These are phyloP conservation scores for Botrytis porri DNA, from an alignment of 2,329 filamentous ascomycete genomes.

Conservation along the genomic window DNA sequence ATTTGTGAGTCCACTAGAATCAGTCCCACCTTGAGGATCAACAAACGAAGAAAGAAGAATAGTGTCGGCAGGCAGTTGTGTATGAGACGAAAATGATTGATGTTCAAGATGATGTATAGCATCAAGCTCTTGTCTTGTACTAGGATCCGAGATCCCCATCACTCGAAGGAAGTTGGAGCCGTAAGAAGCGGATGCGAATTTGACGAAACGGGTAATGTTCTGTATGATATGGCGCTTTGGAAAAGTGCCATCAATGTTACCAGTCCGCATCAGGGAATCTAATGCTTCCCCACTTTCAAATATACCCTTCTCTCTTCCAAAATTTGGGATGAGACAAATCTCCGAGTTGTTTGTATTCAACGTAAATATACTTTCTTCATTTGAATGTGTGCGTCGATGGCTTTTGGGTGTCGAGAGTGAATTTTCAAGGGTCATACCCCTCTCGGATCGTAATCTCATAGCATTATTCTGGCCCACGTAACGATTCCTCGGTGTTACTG, in stretches of 20 bases:
- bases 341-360: slow-evolving; percentile 48
- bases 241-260: slow-evolving; percentile 57
- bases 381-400: slow-evolving; percentile 37
- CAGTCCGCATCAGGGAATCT: slow-evolving; percentile 42
- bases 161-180: slow-evolving; percentile 61
- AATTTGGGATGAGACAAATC: slow-evolving; percentile 33
- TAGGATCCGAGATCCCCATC: slow-evolving; percentile 58
- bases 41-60: slow-evolving; percentile 56
- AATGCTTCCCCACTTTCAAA: slow-evolving; percentile 33
- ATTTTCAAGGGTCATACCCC: slow-evolving; percentile 33
- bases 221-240: slow-evolving; percentile 57
- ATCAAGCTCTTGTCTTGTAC: slow-evolving; percentile 37
- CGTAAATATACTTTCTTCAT: slow-evolving; percentile 56
- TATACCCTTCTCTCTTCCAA: slow-evolving; percentile 36
- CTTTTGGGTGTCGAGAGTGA: slow-evolving; percentile 30
- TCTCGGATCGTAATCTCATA: slow-evolving; percentile 39
- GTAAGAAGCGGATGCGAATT: slow-evolving; percentile 65
- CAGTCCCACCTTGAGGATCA: slow-evolving; percentile 52
- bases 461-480: slow-evolving; percentile 36
- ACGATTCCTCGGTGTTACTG: slow-evolving; percentile 39
- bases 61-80: slow-evolving; percentile 54
- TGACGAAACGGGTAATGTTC: slow-evolving; percentile 63
- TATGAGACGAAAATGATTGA: slow-evolving; percentile 62
- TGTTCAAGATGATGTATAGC: slow-evolving; percentile 53
- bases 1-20: slow-evolving; percentile 48